phyloP scores from a whole-genome alignment of 768 basidiomycete species.

The Candolleomyces eurysporus region DNA sequence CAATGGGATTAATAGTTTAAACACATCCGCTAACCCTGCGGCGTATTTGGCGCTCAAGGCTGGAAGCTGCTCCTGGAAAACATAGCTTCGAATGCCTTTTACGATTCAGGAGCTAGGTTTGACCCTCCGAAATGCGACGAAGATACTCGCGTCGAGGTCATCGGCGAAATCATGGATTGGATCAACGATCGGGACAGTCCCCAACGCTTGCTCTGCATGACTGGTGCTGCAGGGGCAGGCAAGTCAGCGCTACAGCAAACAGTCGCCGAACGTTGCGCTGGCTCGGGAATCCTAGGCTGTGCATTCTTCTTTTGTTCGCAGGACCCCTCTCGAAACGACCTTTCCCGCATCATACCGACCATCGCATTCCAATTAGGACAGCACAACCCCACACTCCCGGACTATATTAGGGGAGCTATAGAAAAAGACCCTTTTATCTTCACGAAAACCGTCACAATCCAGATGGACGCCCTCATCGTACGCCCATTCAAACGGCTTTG shows the following conservation, averaged over 20 bases:
- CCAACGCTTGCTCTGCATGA: slow-evolving; percentile 1
- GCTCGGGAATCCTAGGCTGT: not conserved
- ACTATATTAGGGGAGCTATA: not conserved
- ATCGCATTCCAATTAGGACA: slow-evolving; percentile 5
- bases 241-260: slow-evolving; percentile 1
- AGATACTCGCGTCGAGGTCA: not conserved
- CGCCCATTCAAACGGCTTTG: not conserved
- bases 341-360: not conserved
- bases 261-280: not conserved
- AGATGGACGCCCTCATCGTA: not conserved
- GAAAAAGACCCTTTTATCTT: not conserved
- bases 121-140: not conserved
- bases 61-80: too few species aligned
- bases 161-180: not conserved
- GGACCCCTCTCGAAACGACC: not conserved
- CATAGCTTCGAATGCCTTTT: too few species aligned
- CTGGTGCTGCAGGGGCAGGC: slow-evolving; percentile 5
- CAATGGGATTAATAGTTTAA: too few species aligned
- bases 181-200: not conserved
- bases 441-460: not conserved
- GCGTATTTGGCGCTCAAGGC: too few species aligned
- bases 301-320: not conserved
- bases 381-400: not conserved
- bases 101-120: not conserved
- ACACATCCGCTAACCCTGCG: too few species aligned